Percentiles rank a stretch among this genome's conserved stretches.
These are phyloP conservation scores for Botryotinia convoluta DNA, from an alignment of 2,329 filamentous ascomycete genomes.

Conservation along the genomic window DNA sequence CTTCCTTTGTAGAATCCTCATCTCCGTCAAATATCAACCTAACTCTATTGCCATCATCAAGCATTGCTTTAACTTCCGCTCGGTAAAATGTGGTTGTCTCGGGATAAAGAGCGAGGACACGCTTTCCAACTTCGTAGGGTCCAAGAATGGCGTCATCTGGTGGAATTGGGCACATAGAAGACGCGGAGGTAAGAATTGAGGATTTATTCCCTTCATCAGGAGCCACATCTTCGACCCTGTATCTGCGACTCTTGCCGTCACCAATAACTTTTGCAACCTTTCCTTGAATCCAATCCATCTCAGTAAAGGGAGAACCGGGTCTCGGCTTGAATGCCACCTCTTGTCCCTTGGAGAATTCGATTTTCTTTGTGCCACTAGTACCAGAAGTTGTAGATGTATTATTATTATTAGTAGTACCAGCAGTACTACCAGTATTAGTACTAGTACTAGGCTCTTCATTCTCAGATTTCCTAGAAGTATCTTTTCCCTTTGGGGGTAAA, in stretches of 20 bases:
- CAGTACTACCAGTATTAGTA: slow-evolving; percentile 25
- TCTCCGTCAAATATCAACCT: slow-evolving; percentile 77
- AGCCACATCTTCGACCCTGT: slow-evolving; percentile 77
- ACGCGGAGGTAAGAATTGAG: slow-evolving; percentile 65
- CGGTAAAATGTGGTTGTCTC: slow-evolving; percentile 85
- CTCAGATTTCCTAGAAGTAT: slow-evolving; percentile 27
- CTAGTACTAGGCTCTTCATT: slow-evolving; percentile 30
- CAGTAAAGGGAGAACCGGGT: slow-evolving; percentile 45
- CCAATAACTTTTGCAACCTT: slow-evolving; percentile 73
- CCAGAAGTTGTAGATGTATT: neutral
- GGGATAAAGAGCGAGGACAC: slow-evolving; percentile 75
- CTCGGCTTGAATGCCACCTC: slow-evolving; percentile 66
- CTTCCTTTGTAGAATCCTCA: slow-evolving; percentile 71
- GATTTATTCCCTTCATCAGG: slow-evolving; percentile 66
- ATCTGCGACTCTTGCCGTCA: slow-evolving; percentile 73
- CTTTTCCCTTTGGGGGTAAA: slow-evolving; percentile 34
- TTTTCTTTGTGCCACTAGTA: slow-evolving; percentile 43
- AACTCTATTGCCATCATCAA: slow-evolving; percentile 50
- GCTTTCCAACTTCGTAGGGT: slow-evolving; percentile 62
- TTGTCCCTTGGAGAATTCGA: slow-evolving; percentile 59
- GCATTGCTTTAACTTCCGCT: slow-evolving; percentile 72
- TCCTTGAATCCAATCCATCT: slow-evolving; percentile 69
- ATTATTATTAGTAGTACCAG: neutral
- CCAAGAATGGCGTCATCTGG: slow-evolving; percentile 57
- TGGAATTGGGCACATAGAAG: slow-evolving; percentile 75